Conservation (phyloP, 306 rosid species). For the Dicorynia guianensis region DNA sequence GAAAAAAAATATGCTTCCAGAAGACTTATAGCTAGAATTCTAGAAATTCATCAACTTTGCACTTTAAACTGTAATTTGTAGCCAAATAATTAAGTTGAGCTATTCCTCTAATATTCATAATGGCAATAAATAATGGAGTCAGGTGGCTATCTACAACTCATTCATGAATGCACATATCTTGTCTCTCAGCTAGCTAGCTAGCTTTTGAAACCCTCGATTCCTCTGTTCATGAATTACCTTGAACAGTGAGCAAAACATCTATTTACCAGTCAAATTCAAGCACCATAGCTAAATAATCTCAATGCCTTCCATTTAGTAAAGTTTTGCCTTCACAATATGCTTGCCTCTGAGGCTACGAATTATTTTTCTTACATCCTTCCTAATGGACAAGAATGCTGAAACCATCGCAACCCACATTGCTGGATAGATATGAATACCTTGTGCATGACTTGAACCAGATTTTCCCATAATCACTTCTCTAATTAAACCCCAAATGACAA, state of each 20-base stretch:
- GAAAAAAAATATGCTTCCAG: too few species aligned
- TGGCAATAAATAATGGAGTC: constrained; percentile 13
- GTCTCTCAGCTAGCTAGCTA: not conserved
- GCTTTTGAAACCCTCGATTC: constrained; percentile 8
- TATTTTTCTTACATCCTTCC: constrained; percentile 79
- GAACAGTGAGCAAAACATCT: not conserved
- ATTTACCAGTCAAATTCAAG: not conserved
- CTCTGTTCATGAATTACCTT: too few species aligned
- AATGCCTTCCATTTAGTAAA: constrained; percentile 29
- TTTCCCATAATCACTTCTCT: constrained; percentile 57
- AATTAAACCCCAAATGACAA: constrained; percentile 73
- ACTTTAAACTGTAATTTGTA: constrained; percentile 7
- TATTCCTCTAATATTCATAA: constrained; percentile 3
- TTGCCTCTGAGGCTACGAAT: constrained; percentile 54
- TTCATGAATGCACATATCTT: constrained; percentile 10
- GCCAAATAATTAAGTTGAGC: not conserved
- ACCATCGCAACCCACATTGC: constrained; percentile 61
- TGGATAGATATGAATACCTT: constrained; percentile 55
- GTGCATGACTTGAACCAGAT: constrained; percentile 40
- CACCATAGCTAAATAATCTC: constrained; percentile 9
- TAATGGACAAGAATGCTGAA: constrained; percentile 73
- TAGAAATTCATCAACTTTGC: not conserved
- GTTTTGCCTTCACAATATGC: constrained; percentile 43
- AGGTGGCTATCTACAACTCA: constrained; percentile 22
- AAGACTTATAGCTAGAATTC: too few species aligned